Base-by-base conservation (phyloP, 225 moss, liverwort and hornwort species). In the Polytrichum formosum region DNA sequence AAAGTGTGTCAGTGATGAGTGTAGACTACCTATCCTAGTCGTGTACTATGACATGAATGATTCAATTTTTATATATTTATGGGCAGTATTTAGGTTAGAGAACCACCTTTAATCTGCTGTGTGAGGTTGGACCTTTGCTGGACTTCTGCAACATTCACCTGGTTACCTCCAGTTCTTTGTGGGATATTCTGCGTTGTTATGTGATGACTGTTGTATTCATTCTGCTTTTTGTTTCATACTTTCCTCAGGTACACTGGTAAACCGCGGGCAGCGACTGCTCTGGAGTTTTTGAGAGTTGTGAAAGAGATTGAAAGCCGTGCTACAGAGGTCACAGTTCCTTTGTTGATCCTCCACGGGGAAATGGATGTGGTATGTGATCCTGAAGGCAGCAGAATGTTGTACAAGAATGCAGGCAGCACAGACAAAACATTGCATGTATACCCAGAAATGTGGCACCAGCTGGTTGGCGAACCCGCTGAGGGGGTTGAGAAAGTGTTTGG, bases 401-500 rank as follows among this genome's bases (percentile, higher is more conserved):
- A 89, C 37, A 67, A 87, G 66, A 84, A 82, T 19, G 87, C 92
- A 18, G 65, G 79, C 21, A 92, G 93, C 78, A 16, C n/a, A 26
- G 93, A 97, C 81, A 97, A 91, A 70, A 86, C 84, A 20, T 55
- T 96, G 56, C 85, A 84, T 35, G 18, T 89, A 0, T 93, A 85
- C 70, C 78, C 90, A 64, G 91, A 75, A 58, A 96, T 93, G 95
- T 96, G 91, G 93, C 95, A 96, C 78, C 93, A 96, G 71, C 76
- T 96, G n/a, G 78, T 93, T 5, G 95, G 95, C 54, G 93, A 96
- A 79, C 74, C 93, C 18, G 63, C 86, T 5, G 90, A 88, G 69
- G 84, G 80, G 62, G 83, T 93, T 17, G 91, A 90, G 72, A 78
- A 82, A 76, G 91, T 96, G 20, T 96, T 93, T 61, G 82, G 73